Conservation (phyloP, 1,284 basidiomycete genomes). For the Ganoderma sp. region DNA sequence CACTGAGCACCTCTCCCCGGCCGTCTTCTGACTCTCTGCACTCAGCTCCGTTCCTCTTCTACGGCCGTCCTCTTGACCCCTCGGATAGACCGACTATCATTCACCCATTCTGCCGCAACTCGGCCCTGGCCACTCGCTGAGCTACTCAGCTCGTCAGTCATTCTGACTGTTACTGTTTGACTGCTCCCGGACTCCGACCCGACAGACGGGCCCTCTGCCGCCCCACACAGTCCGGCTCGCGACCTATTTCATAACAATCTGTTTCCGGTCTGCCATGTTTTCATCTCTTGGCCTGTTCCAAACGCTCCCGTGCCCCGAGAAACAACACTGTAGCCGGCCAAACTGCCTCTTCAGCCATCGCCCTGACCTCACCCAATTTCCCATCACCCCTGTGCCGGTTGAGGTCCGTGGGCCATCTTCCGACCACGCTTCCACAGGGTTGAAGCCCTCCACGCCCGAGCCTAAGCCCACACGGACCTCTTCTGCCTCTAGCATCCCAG, state of each 20-base stretch:
- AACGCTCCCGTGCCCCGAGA: conserved; percentile 66
- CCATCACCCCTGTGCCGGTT: conserved; percentile 47
- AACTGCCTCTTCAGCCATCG: conserved; percentile 72
- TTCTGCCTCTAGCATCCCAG: conserved; percentile 34
- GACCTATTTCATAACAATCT: background rate
- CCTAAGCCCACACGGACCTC: conserved; percentile 16
- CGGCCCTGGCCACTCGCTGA: background rate
- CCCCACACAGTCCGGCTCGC: background rate
- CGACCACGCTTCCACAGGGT: conserved; percentile 17
- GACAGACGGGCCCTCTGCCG: background rate
- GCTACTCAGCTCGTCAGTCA: background rate
- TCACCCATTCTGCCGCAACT: background rate
- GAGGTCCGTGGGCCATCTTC: conserved; percentile 38
- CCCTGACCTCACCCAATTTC: conserved; percentile 44
- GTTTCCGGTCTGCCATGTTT: conserved; percentile 58
- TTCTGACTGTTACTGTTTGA: background rate
- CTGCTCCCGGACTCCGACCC: background rate
- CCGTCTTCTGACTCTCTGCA: background rate
- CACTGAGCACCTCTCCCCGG: background rate
- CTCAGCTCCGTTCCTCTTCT: background rate
- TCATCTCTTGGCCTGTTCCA: conserved; percentile 64
- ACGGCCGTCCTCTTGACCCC: background rate
- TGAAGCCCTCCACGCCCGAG: conserved; percentile 22
- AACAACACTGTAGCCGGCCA: conserved; percentile 51
- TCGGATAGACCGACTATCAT: background rate